Base-by-base conservation (phyloP, 352 stramenopile species). In the Globisporangium cystogenes region DNA sequence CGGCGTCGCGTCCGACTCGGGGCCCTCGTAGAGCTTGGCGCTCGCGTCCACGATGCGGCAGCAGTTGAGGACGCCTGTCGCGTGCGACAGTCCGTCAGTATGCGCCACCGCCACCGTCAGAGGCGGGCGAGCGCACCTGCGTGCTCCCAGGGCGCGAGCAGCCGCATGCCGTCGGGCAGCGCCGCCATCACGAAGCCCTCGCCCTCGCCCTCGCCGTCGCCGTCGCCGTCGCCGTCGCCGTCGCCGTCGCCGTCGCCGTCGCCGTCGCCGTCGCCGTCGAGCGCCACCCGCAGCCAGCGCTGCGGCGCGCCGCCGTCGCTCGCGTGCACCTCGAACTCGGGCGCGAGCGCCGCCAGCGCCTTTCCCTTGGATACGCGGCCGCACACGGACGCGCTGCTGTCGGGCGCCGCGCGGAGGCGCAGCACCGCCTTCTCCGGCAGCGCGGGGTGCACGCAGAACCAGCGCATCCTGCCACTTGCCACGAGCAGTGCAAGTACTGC, bases 391-490 rank as follows among this genome's bases (percentile, higher is more conserved):
- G 76, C 68, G 24, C 65, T 62, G 48, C 64, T 76, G 65, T 79
- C 67, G 1, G 81, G 74, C 23, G 76, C 68, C 18, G 64, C 54
- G 49, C 81, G 81, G 44, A 90, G 74, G 27, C 81, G 78, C 59
- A 90, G 75, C 64, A 74, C 67, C 23, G 81, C 78, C 48, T 84
- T 68, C 31, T 55, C 41, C 42, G 78, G 76, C 41, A 92, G 64
- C 36, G 53, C 68, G 29, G 76, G 74, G 48, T 85, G 61, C 36
- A 90, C 57, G 50, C 72, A 83, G 68, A 76, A 87, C 76, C 76
- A 92, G 53, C 78, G 81, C 81, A 91, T 91, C n/a, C n/a, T n/a
- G n/a, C n/a, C n/a, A n/a, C n/a, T n/a, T n/a, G n/a, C n/a, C n/a
- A n/a, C n/a, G n/a, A n/a, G n/a, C n/a, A n/a, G n/a, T n/a, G n/a